Conservation (phyloP, 2,329 filamentous ascomycete genomes). For the Trichoderma afroharzianum region DNA sequence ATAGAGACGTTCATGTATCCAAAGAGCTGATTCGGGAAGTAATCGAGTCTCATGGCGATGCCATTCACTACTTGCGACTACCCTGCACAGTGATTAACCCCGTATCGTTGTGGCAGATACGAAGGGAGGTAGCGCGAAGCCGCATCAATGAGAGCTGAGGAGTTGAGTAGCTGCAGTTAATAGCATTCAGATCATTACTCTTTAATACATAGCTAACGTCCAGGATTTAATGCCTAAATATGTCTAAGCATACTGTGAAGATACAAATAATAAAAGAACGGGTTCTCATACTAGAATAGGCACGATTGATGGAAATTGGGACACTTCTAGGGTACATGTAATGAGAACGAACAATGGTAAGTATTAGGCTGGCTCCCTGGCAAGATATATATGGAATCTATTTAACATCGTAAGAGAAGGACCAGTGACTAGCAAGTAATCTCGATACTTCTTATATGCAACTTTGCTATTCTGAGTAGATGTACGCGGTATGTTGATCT, state of each 20-base stretch:
- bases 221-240: background rate
- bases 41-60: background rate
- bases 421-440: no score
- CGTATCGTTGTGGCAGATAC: background rate
- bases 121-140: background rate
- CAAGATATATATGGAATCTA: no score
- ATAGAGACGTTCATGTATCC: background rate
- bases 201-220: background rate
- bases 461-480: no score
- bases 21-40: background rate
- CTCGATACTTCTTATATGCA: no score
- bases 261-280: background rate
- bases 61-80: background rate
- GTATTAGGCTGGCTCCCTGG: no score
- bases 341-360: no score
- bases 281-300: no score
- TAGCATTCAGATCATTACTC: background rate
- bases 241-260: background rate
- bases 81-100: background rate
- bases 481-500: no score
- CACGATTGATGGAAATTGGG: no score
- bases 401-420: no score
- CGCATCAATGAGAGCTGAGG: background rate
- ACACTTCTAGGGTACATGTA: no score
- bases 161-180: background rate